A percentile compares a stretch with the other conserved stretches of the same genome.
Conservation (phyloP, 2,329 filamentous ascomycete species). For the Blastomyces emzantsi region DNA sequence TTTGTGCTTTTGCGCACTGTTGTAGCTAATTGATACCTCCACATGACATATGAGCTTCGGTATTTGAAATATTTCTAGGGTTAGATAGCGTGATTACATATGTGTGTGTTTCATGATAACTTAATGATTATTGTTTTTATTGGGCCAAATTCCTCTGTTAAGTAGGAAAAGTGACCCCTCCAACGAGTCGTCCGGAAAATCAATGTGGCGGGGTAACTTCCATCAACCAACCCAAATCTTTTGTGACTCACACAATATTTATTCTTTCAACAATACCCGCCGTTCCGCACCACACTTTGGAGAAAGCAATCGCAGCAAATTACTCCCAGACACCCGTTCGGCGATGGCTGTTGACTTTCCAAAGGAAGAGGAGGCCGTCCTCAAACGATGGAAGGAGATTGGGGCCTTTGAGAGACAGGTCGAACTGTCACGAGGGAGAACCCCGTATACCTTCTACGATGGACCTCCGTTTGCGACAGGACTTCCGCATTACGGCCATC, state of each 20-base stretch:
- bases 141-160: neutral
- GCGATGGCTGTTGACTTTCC: conserved; percentile 86
- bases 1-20: neutral
- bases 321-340: conserved; percentile 20
- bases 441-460: conserved; percentile 92
- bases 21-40: conserved; percentile 3
- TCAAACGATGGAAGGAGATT: conserved; percentile 83
- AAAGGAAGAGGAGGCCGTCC: conserved; percentile 76
- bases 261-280: conserved; percentile 6
- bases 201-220: conserved; percentile 6
- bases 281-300: conserved; percentile 12
- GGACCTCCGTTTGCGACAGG: conserved; percentile 70
- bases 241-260: conserved; percentile 14
- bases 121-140: neutral
- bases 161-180: neutral
- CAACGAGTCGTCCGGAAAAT: conserved; percentile 8
- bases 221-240: neutral
- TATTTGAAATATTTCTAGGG: neutral
- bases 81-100: neutral
- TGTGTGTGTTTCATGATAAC: neutral
- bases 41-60: neutral
- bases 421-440: conserved; percentile 71
- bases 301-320: conserved; percentile 1
- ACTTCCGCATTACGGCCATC: conserved; percentile 61
- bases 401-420: conserved; percentile 83